Conservation (phyloP, 495 filamentous ascomycete genomes). For the Penicillium parvum region DNA sequence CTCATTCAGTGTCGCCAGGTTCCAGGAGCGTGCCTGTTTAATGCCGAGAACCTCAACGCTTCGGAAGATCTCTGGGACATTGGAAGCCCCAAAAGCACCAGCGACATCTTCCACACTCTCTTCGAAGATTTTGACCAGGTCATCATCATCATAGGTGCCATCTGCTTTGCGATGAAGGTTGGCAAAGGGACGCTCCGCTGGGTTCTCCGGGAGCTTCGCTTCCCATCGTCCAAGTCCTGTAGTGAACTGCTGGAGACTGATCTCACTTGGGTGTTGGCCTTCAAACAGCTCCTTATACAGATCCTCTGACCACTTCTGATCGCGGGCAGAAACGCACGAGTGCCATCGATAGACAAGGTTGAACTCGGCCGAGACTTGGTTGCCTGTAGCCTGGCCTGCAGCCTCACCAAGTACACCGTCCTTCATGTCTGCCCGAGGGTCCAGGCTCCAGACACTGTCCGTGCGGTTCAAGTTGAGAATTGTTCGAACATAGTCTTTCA, state of each 20-base stretch:
- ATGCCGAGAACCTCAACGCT: slow-evolving; percentile 83
- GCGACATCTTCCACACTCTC: slow-evolving; percentile 58
- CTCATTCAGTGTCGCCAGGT: slow-evolving; percentile 79
- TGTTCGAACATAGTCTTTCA: slow-evolving; percentile 78
- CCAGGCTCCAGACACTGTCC: slow-evolving; percentile 67
- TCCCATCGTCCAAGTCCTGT: slow-evolving; percentile 59
- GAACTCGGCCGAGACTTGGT: slow-evolving; percentile 76
- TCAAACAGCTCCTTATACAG: slow-evolving; percentile 61
- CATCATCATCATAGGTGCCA: slow-evolving; percentile 61
- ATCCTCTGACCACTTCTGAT: slow-evolving; percentile 70
- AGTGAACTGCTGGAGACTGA: slow-evolving; percentile 55
- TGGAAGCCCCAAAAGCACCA: slow-evolving; percentile 63
- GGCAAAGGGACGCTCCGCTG: slow-evolving; percentile 59
- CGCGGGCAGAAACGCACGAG: slow-evolving; percentile 65
- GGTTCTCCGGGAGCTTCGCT: slow-evolving; percentile 53
- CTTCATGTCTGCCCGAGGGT: slow-evolving; percentile 59
- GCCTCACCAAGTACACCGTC: slow-evolving; percentile 33
- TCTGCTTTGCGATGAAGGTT: slow-evolving; percentile 55
- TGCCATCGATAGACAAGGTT: slow-evolving; percentile 78
- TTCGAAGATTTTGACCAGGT: slow-evolving; percentile 62
- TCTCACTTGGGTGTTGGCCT: slow-evolving; percentile 40
- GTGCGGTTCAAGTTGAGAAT: slow-evolving; percentile 74
- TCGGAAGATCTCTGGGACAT: slow-evolving; percentile 68
- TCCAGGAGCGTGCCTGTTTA: slow-evolving; percentile 78
- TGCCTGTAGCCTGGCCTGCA: slow-evolving; percentile 49